Evolutionary conservation across 257 asterid genomes (phyloP), one percentile per base, ranked within the genome.

Genomic region (Solanum bulbocastanum): DNA sequence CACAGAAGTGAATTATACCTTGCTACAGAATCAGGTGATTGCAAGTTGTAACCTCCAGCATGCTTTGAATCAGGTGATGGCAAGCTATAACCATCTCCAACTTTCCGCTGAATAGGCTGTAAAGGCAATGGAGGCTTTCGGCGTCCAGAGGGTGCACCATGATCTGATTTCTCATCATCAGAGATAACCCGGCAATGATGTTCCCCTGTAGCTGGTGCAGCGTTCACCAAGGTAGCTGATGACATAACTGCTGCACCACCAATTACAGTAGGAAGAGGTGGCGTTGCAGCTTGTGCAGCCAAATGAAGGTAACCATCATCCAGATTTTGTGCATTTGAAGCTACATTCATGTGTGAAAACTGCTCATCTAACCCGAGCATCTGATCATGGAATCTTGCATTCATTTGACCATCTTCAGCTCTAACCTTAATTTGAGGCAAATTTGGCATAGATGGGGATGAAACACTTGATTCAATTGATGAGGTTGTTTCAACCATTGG

Each of bases 1-100:
- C 35, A 58, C 27, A 49, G 8, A 39, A 35, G 23, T 4, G 58
- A 85, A 25, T 37, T 14, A 33, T 91, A 95, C 98, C 98, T 94
- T 23, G 95, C 92, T 27, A 94, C 95, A 37, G 98, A 95, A 86
- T 95, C 98, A 8, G 97, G 98, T 22, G 97, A 95, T 35, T 91
- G 93, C 92, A 92, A 90, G 90, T 73, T 94, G 93, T 90, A 90
- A 40, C 91, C 92, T 10, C 90, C 93, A 27, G 94, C 90, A 76
- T 93, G 93, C 90, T 92, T 95, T 0, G 98, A 95, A 89, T 94
- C 97, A 5, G 97, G 97, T 37, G 96, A 95, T 14, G 97, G 92
- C 88, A 95, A 86, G 88, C 88, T 92, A 75, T 91, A 93, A 86
- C 90, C 84, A 87, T 92, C 98, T 35, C 91, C 93, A 49, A 87